Conservation (phyloP, 1,139 yeast genomes). For the Geotrichum cucujoidarum region DNA sequence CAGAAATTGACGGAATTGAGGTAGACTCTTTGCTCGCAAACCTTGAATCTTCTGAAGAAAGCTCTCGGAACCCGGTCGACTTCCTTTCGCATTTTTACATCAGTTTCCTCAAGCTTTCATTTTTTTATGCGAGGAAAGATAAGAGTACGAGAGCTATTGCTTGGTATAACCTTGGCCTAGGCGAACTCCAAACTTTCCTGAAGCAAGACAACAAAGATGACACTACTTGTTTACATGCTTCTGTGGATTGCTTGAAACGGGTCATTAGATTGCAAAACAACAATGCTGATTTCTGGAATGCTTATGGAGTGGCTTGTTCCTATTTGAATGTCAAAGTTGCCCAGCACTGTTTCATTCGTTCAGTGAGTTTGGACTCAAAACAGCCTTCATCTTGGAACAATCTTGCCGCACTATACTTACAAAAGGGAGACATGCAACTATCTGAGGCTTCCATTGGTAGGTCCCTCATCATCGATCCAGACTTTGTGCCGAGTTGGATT, state of each 20-base stretch:
- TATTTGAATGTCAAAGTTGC: constrained; percentile 63
- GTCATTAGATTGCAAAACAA: constrained; percentile 68
- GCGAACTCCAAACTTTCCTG: constrained; percentile 50
- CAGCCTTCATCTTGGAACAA: constrained; percentile 76
- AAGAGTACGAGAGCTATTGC: constrained; percentile 45
- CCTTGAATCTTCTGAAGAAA: constrained; percentile 19
- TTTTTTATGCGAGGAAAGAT: constrained; percentile 33
- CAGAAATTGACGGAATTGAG: constrained; percentile 20
- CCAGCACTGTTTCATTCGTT: constrained; percentile 89
- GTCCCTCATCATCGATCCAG: constrained; percentile 81
- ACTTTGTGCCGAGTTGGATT: constrained; percentile 72
- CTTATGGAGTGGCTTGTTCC: constrained; percentile 68
- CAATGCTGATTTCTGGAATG: constrained; percentile 73
- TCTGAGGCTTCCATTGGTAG: constrained; percentile 70
- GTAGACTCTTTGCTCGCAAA: constrained; percentile 18
- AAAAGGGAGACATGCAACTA: constrained; percentile 61
- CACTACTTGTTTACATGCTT: constrained; percentile 39
- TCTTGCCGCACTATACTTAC: constrained; percentile 70
- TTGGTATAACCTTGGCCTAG: constrained; percentile 66
- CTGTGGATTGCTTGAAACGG: constrained; percentile 55
- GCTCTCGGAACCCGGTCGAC: constrained; percentile 21
- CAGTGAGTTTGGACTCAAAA: constrained; percentile 62
- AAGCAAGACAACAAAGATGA: constrained; percentile 32
- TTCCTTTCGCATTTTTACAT: constrained; percentile 21
- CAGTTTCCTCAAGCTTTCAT: constrained; percentile 30